Conservation (phyloP, 352 stramenopile species). For the Pythium monospermum region DNA sequence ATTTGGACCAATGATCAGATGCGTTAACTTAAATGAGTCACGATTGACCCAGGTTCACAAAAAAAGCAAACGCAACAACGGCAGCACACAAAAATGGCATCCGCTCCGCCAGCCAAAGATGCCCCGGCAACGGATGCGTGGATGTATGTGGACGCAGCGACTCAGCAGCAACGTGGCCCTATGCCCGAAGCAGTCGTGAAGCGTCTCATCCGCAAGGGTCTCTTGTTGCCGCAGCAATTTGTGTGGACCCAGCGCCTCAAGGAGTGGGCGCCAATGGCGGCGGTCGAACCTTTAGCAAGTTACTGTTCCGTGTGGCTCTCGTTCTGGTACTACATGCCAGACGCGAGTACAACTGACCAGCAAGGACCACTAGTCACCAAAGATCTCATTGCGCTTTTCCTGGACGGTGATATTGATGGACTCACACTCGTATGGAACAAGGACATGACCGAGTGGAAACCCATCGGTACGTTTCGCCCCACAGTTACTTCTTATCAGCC, state of each 20-base stretch:
- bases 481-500: neutral
- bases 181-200: slow-evolving; percentile 55
- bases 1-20: neutral
- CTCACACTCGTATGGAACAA: slow-evolving; percentile 35
- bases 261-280: slow-evolving; percentile 47
- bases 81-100: too few relatives aligned
- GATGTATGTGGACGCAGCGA: slow-evolving; percentile 70
- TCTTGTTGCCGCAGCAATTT: slow-evolving; percentile 56
- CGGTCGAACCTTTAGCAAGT: slow-evolving; percentile 38
- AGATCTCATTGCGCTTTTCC: slow-evolving; percentile 28
- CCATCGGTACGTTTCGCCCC: slow-evolving; percentile 25
- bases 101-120: too few relatives aligned
- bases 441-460: slow-evolving; percentile 24
- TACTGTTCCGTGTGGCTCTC: slow-evolving; percentile 55
- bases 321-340: slow-evolving; percentile 31
- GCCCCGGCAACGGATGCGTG: slow-evolving; percentile 34
- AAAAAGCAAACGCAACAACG: neutral
- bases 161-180: slow-evolving; percentile 62
- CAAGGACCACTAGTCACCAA: slow-evolving; percentile 22
- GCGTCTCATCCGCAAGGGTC: slow-evolving; percentile 53
- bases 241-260: slow-evolving; percentile 64
- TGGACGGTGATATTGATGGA: slow-evolving; percentile 33
- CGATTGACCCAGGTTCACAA: neutral
- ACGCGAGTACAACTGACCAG: slow-evolving; percentile 5
- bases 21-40: slow-evolving; percentile 10